Evolutionary conservation across 139 green algal genomes (phyloP), one percentile per base, ranked within the genome.

Genomic region (Haematococcus lacustris): DNA sequence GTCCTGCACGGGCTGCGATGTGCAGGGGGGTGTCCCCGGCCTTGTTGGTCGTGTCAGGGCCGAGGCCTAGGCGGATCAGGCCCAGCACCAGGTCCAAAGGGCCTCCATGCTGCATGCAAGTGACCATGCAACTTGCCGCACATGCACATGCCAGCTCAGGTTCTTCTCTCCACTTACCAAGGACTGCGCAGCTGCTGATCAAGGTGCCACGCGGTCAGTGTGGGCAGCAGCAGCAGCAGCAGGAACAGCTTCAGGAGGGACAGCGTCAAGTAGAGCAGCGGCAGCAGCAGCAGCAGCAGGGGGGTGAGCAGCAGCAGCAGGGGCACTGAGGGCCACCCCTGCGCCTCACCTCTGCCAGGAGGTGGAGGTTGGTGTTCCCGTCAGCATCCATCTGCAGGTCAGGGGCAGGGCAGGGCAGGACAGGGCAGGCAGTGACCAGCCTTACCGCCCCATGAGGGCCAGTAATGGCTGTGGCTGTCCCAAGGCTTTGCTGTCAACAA

Each of bases 21-120:
- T 89, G 83, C 74, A 88, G 76, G 23, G 83, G 69, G n/a, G 74
- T 86, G 74, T 87, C 77, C 5, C 73, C 72, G 4, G 76, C 76
- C 38, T 71, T 71, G 71, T 87, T 85, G 0, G 35, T 43, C 13
- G 63, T 69, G 59, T 85, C 76, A 33, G 57, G 38, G 28, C 43
- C 40, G 21, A 83, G 57, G 0, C 81, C 81, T 53, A 78, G 32
- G 1, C 26, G 32, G 50, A 87, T 21, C 57, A 87, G 66, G 41
- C 68, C 76, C 35, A 50, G 17, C 34, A 82, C 65, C 3, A 79
- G 72, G 23, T 68, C 76, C 30, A 71, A 70, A 17, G 30, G 28
- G 61, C 30, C 17, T 63, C 53, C 53, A 25, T 41, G 25, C 39
- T 57, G 69, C 68, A 53, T n/a, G n/a, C 1, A 66, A 41, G 39